These are phyloP conservation scores for Colletotrichum sp. DNA, from an alignment of 2,329 filamentous ascomycete genomes.

Conservation along the genomic window DNA sequence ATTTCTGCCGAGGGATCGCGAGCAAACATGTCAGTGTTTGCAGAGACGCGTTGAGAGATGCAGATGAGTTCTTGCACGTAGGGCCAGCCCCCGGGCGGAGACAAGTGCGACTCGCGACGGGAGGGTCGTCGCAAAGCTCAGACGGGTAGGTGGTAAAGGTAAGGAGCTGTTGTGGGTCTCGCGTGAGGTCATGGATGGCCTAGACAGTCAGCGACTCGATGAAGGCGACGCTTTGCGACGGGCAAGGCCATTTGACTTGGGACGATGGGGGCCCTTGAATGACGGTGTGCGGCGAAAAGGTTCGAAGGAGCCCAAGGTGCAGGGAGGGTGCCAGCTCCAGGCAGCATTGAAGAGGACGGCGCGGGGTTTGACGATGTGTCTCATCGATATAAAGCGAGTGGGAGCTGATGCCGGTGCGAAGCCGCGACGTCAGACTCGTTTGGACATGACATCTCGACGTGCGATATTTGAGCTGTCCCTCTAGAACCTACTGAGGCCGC, in stretches of 20 bases:
- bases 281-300: neutral
- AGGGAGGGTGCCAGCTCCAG: conserved; percentile 14
- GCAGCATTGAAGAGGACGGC: neutral
- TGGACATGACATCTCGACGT: neutral
- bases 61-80: neutral
- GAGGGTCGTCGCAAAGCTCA: neutral
- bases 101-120: neutral
- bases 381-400: neutral
- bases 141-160: neutral
- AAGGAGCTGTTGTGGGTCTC: conserved; percentile 8
- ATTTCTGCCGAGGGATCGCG: neutral
- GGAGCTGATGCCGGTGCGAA: neutral
- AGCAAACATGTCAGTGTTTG: neutral
- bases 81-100: neutral
- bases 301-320: neutral
- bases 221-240: neutral
- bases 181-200: neutral
- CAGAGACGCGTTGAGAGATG: conserved; percentile 17
- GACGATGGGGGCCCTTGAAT: neutral
- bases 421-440: neutral
- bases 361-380: conserved; percentile 9
- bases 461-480: neutral
- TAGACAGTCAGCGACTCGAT: neutral
- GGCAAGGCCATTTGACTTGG: neutral
- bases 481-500: neutral